These are phyloP conservation scores for Sideroxylon spinosum DNA, from an alignment of 179 eudicot species.

Conservation along the genomic window DNA sequence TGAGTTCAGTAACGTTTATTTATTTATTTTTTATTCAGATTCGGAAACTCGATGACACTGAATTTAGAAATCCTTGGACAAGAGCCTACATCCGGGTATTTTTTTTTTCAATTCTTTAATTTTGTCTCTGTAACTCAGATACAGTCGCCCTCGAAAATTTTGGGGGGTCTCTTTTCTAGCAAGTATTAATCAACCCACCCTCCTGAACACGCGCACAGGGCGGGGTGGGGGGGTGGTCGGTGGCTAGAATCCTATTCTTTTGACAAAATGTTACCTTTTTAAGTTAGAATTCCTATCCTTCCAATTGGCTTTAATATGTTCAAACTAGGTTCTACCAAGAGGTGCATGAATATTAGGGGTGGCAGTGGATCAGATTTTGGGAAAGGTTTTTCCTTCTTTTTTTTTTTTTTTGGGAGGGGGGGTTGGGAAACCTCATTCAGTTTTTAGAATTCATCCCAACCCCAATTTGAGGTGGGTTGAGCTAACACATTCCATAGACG, in stretches of 20 bases:
- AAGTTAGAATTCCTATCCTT: background rate
- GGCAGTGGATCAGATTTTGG: background rate
- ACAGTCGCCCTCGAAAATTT: background rate
- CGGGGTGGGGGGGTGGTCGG: no score
- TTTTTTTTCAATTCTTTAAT: background rate
- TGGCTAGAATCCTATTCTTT: background rate
- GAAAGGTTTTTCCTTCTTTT: background rate
- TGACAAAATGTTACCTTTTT: background rate
- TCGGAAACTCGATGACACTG: constrained; percentile 54
- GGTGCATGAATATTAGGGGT: background rate
- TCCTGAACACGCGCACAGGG: no score
- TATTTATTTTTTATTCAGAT: constrained; percentile 26
- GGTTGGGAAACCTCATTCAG: background rate
- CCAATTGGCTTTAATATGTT: background rate
- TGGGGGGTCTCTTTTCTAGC: background rate
- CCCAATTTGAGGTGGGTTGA: no score
- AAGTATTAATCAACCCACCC: no score
- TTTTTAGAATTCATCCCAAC: background rate
- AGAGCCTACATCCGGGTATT: constrained; percentile 71
- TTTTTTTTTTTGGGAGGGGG: background rate
- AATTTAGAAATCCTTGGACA: constrained; percentile 83
- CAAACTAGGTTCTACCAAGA: background rate
- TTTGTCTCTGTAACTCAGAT: background rate
- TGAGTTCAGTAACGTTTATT: background rate
- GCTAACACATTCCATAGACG: background rate